These are phyloP conservation scores for Agaricus subrufescens DNA, from an alignment of 768 basidiomycete genomes.

Conservation along the genomic window DNA sequence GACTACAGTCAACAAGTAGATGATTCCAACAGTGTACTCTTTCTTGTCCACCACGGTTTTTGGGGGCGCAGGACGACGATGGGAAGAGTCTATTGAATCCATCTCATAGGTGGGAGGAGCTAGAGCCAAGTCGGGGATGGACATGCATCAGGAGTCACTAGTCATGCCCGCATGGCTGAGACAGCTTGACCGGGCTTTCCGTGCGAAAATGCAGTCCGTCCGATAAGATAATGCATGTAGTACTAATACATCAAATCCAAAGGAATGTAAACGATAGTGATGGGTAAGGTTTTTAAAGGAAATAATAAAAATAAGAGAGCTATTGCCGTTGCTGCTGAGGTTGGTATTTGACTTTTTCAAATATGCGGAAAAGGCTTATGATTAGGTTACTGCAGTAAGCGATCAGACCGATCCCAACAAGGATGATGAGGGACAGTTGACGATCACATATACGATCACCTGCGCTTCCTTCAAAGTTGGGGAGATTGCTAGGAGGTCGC, in stretches of 20 bases:
- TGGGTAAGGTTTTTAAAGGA: background rate
- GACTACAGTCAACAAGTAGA: constrained; percentile 69
- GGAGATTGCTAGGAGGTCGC: constrained; percentile 42
- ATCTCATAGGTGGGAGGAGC: constrained; percentile 2
- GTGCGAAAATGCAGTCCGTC: background rate
- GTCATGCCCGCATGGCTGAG: background rate
- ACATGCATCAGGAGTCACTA: constrained; percentile 5
- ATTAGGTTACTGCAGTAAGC: constrained; percentile 83
- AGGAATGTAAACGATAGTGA: background rate
- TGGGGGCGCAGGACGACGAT: background rate
- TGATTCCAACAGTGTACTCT: constrained; percentile 54
- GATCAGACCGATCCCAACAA: constrained; percentile 73
- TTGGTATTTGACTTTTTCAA: constrained; percentile 84
- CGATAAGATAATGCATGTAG: background rate
- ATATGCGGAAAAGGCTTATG: constrained; percentile 81
- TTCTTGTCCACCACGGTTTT: constrained; percentile 17
- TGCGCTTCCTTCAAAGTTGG: constrained; percentile 36
- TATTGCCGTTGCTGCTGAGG: constrained; percentile 19
- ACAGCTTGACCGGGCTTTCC: no score
- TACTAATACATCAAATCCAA: background rate
- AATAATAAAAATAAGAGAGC: background rate
- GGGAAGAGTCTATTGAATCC: background rate
- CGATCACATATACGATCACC: constrained; percentile 65
- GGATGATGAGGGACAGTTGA: constrained; percentile 72
- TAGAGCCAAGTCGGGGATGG: background rate